Base-by-base conservation (phyloP, 345 rosid genomes). In the Linum trigynum region DNA sequence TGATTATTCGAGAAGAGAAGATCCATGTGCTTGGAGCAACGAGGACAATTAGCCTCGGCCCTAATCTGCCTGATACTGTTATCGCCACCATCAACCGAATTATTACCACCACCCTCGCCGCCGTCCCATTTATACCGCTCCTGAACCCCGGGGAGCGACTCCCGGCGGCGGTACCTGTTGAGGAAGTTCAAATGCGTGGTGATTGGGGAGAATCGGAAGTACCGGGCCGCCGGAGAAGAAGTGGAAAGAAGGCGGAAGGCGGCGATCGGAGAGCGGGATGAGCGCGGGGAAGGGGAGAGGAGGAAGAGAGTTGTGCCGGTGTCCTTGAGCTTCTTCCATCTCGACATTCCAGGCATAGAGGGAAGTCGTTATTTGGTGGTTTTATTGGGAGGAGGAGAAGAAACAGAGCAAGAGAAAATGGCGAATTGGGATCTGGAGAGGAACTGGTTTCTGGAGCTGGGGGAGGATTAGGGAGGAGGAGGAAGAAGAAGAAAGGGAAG, bases 11-110 rank as follows among this genome's bases (percentile, higher is more conserved):
- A 85, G 85, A 86, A 92, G 65, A 86, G 77, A 72, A 86, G 89
- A 82, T 88, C 90, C 89, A 90, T 83, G 68, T 83, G 85, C 63
- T 86, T 86, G 1, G 89, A 88, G 67, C 98, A 92, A 11, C 90
- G 87, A n/a, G 98, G 98, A 65, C 98, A 92, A 69, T 90, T 86
- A 5, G 88, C 83, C 75, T 87, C 97, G 14, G 95, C 98, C 76
- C 86, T 81, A 42, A 92, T 78, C 86, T 83, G 86, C 53, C 96
- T 78, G 11, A 76, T 43, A 43, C 17, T 39, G 62, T 41, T 36
- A 23, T 66, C 32, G 32, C 32, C 32, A 23, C 32, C 45, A n/a
- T 38, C 57, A 7, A 32, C 32, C 39, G 42, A 58, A 63, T 41
- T 59, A 15, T 37, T 70, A 40, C 12, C 38, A 7, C 38, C 60